Conservation (phyloP, 2,329 filamentous ascomycete genomes). For the Ilyonectria robusta region DNA sequence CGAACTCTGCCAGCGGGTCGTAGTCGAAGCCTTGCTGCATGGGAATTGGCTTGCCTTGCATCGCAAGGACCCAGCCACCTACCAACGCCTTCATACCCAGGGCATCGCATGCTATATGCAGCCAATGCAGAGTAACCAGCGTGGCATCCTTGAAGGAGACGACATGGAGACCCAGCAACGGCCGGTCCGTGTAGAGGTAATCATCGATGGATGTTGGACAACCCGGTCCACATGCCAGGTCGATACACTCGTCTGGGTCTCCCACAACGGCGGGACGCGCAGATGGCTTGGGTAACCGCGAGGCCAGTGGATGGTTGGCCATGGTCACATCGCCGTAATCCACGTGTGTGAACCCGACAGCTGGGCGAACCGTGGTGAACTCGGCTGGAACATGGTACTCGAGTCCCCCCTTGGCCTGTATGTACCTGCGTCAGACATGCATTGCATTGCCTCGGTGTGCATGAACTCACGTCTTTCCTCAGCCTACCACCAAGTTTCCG, state of each 20-base stretch:
- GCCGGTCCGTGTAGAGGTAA: slow-evolving; percentile 19
- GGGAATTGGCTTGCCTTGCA: slow-evolving; percentile 10
- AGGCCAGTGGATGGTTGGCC: slow-evolving; percentile 23
- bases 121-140: slow-evolving; percentile 17
- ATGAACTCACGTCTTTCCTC: slow-evolving; percentile 26
- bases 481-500: slow-evolving; percentile 24
- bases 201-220: slow-evolving; percentile 22
- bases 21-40: slow-evolving; percentile 15
- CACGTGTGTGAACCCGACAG: slow-evolving; percentile 21
- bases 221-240: slow-evolving; percentile 19
- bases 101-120: slow-evolving; percentile 19
- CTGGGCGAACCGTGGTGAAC: slow-evolving; percentile 16
- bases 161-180: slow-evolving; percentile 16
- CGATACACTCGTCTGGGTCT: slow-evolving; percentile 13
- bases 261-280: slow-evolving; percentile 11
- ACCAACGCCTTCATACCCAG: slow-evolving; percentile 16
- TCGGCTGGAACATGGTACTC: slow-evolving; percentile 26
- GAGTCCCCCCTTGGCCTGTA: slow-evolving; percentile 4
- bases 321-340: slow-evolving; percentile 16
- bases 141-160: slow-evolving; percentile 23
- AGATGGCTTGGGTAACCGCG: slow-evolving; percentile 23
- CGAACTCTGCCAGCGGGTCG: slow-evolving; percentile 18
- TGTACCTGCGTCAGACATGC: background rate
- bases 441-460: background rate
- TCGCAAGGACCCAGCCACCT: slow-evolving; percentile 6